These are phyloP conservation scores for Aureobasidium zeae DNA, from an alignment of 2,329 filamentous ascomycete genomes.

Conservation along the genomic window DNA sequence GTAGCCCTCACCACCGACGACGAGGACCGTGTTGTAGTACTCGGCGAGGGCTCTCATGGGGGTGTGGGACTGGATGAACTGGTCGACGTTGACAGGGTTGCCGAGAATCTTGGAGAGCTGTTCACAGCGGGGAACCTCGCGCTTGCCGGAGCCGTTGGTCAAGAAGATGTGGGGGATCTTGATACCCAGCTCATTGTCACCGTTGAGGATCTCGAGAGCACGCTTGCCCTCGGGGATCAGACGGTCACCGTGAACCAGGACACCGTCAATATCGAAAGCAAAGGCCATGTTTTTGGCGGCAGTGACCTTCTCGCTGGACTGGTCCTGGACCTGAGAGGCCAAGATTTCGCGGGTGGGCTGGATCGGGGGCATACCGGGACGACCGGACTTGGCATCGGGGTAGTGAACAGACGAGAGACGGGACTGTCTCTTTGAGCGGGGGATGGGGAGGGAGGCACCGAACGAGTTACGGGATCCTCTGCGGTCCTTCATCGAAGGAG, in stretches of 20 bases:
- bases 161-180: constrained; percentile 68
- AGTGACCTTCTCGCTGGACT: constrained; percentile 55
- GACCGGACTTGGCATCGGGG: constrained; percentile 36
- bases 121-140: constrained; percentile 53
- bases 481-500: constrained; percentile 58
- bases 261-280: constrained; percentile 69
- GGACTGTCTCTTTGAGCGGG: constrained; percentile 58
- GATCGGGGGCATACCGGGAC: constrained; percentile 50
- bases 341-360: constrained; percentile 58
- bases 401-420: constrained; percentile 55
- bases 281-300: constrained; percentile 73
- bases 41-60: constrained; percentile 67
- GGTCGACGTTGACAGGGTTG: constrained; percentile 56
- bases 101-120: constrained; percentile 59
- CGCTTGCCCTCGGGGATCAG: constrained; percentile 59
- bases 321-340: constrained; percentile 60
- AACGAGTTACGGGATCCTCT: constrained; percentile 67
- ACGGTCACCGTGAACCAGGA: constrained; percentile 63
- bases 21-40: constrained; percentile 68
- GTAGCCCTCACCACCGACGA: constrained; percentile 67
- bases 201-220: constrained; percentile 61
- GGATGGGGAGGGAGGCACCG: constrained; percentile 63
- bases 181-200: constrained; percentile 68
- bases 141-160: constrained; percentile 66
- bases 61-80: constrained; percentile 71